A percentile compares a stretch with the other conserved stretches of the same genome.
Conservation (phyloP, 192 early-diverging fungal genomes). For the Kappamyces sp. region DNA sequence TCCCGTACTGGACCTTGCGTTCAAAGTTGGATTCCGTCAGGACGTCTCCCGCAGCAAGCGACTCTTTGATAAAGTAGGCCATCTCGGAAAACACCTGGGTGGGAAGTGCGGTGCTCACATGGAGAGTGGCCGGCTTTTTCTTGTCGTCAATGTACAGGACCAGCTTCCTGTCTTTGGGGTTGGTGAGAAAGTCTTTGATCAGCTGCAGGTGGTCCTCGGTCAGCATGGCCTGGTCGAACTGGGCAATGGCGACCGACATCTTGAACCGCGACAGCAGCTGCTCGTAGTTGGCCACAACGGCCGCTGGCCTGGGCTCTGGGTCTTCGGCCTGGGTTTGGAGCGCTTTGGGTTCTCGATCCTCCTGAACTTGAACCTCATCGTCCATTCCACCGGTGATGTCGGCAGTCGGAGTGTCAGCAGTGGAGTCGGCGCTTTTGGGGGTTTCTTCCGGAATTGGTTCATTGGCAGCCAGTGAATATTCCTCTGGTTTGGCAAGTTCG, state of each 20-base stretch:
- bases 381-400: too few species aligned
- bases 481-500: too few species aligned
- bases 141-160: conserved; percentile 17
- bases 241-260: not conserved
- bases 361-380: too few species aligned
- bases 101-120: conserved; percentile 25
- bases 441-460: too few species aligned
- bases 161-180: conserved; percentile 4
- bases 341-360: too few species aligned
- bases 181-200: conserved; percentile 14
- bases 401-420: too few species aligned
- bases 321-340: too few species aligned
- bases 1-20: conserved; percentile 47
- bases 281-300: not conserved
- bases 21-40: conserved; percentile 41
- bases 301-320: too few species aligned
- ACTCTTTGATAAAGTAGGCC: conserved; percentile 40
- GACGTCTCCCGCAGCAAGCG: not conserved
- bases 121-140: conserved; percentile 14
- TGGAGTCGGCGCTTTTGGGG: too few species aligned
- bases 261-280: not conserved
- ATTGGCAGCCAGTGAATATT: too few species aligned
- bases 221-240: conserved; percentile 19
- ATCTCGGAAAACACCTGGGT: conserved; percentile 21
- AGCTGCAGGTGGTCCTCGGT: conserved; percentile 24